Evolutionary conservation across 805 yeast genomes (phyloP), one percentile per base, ranked within the genome.

Genomic region (Ogataea henricii): DNA sequence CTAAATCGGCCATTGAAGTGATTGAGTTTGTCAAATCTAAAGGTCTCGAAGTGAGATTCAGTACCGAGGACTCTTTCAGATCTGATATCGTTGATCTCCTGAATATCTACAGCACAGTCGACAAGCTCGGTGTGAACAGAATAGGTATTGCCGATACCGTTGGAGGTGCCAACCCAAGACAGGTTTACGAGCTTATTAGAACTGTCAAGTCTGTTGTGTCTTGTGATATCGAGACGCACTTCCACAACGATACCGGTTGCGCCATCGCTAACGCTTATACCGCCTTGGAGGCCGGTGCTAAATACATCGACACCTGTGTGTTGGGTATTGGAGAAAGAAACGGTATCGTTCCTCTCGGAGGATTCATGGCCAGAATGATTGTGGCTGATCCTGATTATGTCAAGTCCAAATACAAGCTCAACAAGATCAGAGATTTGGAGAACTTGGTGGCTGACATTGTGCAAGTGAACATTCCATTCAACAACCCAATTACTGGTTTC

Each of bases 111-210:
- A 74, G 77, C 60, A 77, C 82, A n/a, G 83, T 79, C 46, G 81
- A 77, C 64, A 79, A 79, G 63, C 77, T 79, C 45, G 84, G 84
- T 47, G 84, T 79, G 29, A 74, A 79, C 65, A 72, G 84, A 70
- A 81, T 79, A 43, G 84, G 84, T 66, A 78, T 79, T 63, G 83
- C 84, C 43, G 84, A 79, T 65, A 79, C 84, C 39, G 82, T 79
- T 49, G 84, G 84, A 48, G 78, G 84, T 63, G 84, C 83, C 45
- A 78, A 79, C 65, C 82, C 83, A 54, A 74, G 83, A 71, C 84
- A 79, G 62, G 83, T 79, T 36, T 79, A 77, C 59, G 83, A 79
- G 63, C 72, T 79, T 60, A 81, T 79, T 52, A 76, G 77, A 66
- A 78, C 83, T 16, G 71, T 79, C 59, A 78, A 74, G 62, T 73